These are phyloP conservation scores for Inga leiocalycina DNA, from an alignment of 306 rosid genomes.

Conservation along the genomic window DNA sequence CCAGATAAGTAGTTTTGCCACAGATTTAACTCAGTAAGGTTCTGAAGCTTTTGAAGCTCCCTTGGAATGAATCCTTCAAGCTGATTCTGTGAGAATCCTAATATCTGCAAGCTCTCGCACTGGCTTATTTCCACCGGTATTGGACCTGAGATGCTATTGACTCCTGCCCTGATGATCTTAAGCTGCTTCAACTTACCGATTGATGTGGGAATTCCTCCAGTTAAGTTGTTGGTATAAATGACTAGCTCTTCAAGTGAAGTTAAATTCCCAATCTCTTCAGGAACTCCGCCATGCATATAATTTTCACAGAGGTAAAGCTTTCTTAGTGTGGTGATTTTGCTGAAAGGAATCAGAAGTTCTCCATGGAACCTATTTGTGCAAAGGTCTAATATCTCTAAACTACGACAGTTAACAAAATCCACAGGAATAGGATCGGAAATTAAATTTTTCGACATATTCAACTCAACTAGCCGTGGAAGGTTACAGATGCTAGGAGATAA, in stretches of 20 bases:
- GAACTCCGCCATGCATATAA: slow-evolving; percentile 56
- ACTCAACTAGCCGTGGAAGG: slow-evolving; percentile 54
- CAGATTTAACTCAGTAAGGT: slow-evolving; percentile 62
- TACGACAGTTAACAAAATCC: slow-evolving; percentile 51
- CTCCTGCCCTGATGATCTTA: slow-evolving; percentile 67
- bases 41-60: slow-evolving; percentile 64
- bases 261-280: slow-evolving; percentile 61
- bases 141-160: slow-evolving; percentile 58
- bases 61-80: slow-evolving; percentile 68
- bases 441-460: slow-evolving; percentile 66
- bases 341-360: slow-evolving; percentile 46
- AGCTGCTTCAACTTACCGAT: slow-evolving; percentile 61
- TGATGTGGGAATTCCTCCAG: slow-evolving; percentile 64
- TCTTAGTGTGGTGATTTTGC: slow-evolving; percentile 48
- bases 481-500: slow-evolving; percentile 58
- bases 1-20: slow-evolving; percentile 73
- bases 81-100: slow-evolving; percentile 73
- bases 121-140: slow-evolving; percentile 58
- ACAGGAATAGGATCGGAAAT: slow-evolving; percentile 61
- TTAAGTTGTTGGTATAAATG: slow-evolving; percentile 67
- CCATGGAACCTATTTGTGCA: slow-evolving; percentile 81
- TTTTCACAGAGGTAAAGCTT: slow-evolving; percentile 77
- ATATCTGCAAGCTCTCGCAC: slow-evolving; percentile 62
- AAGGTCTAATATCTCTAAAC: slow-evolving; percentile 66
- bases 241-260: slow-evolving; percentile 64